Base-by-base conservation (phyloP, 1,284 basidiomycete species). In the Ustilago xerochloae region DNA sequence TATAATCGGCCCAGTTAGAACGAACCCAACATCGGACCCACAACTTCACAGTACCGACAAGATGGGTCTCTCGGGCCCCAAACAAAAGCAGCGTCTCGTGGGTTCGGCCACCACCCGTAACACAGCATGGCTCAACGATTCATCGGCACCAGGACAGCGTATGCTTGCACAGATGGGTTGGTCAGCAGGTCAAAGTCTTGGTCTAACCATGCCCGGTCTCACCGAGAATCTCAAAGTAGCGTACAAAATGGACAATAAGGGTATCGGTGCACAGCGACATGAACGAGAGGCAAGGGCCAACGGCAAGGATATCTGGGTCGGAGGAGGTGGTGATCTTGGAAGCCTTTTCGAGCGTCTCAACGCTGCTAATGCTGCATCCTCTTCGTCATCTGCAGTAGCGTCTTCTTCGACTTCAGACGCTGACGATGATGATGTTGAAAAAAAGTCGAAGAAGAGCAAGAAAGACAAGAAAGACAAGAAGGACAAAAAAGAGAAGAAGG, bases 161-260 rank as follows among this genome's bases (percentile, higher is more conserved):
- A 73, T 84, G 70, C 69, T 84, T 38, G 71, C 80, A 12, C 77
- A 77, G 47, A 84, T 84, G 82, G 82, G 82, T 55, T 84, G 82
- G 82, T 47, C 70, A 15, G 60, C 75, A 6, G 82, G 82, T 36
- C 70, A 79, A 39, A 79, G 79, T 36, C 75, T 84, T 9, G 82
- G 82, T 16, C 63, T 66, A 29, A 62, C 60, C 43, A 64, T 69
- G 63, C 65, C 72, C 35, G 81, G 82, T 24, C 68, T 77, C n/a
- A 70, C 77, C 15, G 74, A 71, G 39, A 77, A 81, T 43, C 71
- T 84, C 46, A 65, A 79, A 36, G 78, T 80, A 12, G 66, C 78
- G 5, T 75, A 80, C 64, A 84, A 84, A 58, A 67, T 84, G 53
- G 82, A 84, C 68, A 84, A 82, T 61, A 83, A 81, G 57, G 82